These are phyloP conservation scores for Fusarium musae DNA, from an alignment of 2,329 filamentous ascomycete genomes.

Conservation along the genomic window DNA sequence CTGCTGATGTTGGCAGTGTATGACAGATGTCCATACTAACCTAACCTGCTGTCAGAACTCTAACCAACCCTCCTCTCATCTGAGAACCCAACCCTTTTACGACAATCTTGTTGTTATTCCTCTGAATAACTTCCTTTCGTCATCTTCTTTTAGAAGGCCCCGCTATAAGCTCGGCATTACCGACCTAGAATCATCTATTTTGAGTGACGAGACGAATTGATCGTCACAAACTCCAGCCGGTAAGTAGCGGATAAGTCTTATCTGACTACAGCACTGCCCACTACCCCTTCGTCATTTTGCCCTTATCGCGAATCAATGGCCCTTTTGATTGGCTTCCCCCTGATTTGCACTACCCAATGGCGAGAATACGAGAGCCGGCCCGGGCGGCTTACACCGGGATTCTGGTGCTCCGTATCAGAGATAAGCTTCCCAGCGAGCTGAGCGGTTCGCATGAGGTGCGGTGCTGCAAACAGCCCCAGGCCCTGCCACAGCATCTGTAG, in stretches of 20 bases:
- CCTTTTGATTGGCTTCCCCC: constrained; percentile 31
- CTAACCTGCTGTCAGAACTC: constrained; percentile 44
- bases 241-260: constrained; percentile 38
- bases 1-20: constrained; percentile 37
- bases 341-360: constrained; percentile 37
- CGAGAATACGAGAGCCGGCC: constrained; percentile 43
- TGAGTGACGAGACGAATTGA: constrained; percentile 32
- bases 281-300: constrained; percentile 28
- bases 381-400: constrained; percentile 43
- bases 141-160: constrained; percentile 9
- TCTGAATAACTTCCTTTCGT: constrained; percentile 7
- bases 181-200: constrained; percentile 40
- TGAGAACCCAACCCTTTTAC: constrained; percentile 31
- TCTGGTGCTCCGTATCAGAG: constrained; percentile 34
- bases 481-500: constrained; percentile 6
- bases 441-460: constrained; percentile 18
- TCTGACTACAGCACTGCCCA: constrained; percentile 31
- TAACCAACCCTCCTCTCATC: constrained; percentile 36
- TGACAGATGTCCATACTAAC: constrained; percentile 28
- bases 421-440: constrained; percentile 20
- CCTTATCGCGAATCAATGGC: constrained; percentile 34
- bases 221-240: constrained; percentile 36
- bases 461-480: constrained; percentile 13
- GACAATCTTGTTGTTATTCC: constrained; percentile 19
- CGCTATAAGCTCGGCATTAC: constrained; percentile 32